A percentile compares a stretch with the other conserved stretches of the same genome.
Conservation (phyloP, 208 protist species). For the Angomonas ambiguus region DNA sequence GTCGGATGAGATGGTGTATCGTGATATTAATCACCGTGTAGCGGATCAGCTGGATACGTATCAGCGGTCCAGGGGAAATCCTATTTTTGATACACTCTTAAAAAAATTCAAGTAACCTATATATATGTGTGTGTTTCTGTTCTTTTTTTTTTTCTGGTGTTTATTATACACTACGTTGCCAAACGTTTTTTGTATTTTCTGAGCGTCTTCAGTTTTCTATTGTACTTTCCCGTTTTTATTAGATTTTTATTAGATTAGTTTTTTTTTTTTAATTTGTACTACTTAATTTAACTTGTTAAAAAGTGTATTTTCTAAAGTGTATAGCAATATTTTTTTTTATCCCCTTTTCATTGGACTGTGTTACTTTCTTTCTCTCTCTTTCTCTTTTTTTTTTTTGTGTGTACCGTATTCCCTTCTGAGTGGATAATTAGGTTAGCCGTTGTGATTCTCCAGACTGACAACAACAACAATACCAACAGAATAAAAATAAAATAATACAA, state of each 20-base stretch:
- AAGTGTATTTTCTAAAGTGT: background rate
- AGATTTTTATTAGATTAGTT: background rate
- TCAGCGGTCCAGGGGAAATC: background rate
- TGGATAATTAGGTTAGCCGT: no score
- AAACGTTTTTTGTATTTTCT: no score
- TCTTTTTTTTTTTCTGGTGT: no score
- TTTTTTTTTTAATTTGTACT: constrained; percentile 6
- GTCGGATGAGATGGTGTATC: constrained; percentile 74
- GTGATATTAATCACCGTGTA: constrained; percentile 49
- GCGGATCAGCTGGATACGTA: constrained; percentile 41
- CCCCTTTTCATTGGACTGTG: background rate
- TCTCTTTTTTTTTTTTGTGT: constrained; percentile 10
- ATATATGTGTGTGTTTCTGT: no score
- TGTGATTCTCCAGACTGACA: no score
- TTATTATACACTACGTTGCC: no score
- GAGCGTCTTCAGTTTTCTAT: no score
- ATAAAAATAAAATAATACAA: background rate
- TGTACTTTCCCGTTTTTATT: no score
- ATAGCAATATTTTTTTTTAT: background rate
- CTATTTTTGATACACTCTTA: background rate
- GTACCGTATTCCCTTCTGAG: no score
- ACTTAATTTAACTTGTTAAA: background rate
- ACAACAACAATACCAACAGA: no score
- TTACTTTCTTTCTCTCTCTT: background rate
- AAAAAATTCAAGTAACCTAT: constrained; percentile 8